Evolutionary conservation across 2,329 filamentous ascomycete species (phyloP), one percentile per base, ranked within the genome.

Genomic region (Fusarium setosum): DNA sequence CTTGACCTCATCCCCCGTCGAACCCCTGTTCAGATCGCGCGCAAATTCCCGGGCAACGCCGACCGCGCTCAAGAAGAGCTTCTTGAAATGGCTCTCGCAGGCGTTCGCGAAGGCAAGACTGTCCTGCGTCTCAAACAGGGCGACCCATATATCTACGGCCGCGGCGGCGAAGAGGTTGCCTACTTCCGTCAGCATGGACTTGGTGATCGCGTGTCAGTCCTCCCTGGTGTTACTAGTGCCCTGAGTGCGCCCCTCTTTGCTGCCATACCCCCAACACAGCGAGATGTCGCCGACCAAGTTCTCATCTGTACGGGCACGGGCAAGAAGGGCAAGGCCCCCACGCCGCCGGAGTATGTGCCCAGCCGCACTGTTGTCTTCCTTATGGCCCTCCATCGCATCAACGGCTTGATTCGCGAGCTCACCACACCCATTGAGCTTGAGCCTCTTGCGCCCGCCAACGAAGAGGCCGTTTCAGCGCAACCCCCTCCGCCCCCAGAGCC

Each of bases 31-130:
- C 89, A 93, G 72, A 99, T 99, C 71, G 95, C 96, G 5, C 91
- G 94, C 73, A 99, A 99, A 77, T 99, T 99, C 79, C 96, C 96
- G 1, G 96, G 96, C 20, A 98, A 99, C 77, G 96, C 96, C 37
- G 96, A 99, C 71, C 88, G 89, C 41, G 96, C 96, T 0, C 96
- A 99, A 76, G 89, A 94, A 73, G 96, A 99, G 78, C 88, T 99
- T 5, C 86, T 97, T 4, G 85, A 89, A 52, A 85, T 93, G 70
- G 96, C 93, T 0, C 83, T 97, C 3, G 86, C 87, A 4, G 93
- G 89, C 3, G 83, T 84, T 15, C 75, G 72, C 6, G 78, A 79
- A 18, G 96, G 96, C 12, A 89, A 92, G 75, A 92, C 88, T 2
- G 96, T 99, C 0, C 84, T 99, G 31, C 87, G 96, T 4, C 83